These are phyloP conservation scores for Dimocarpus longan DNA, from an alignment of 345 rosid genomes.

Conservation along the genomic window DNA sequence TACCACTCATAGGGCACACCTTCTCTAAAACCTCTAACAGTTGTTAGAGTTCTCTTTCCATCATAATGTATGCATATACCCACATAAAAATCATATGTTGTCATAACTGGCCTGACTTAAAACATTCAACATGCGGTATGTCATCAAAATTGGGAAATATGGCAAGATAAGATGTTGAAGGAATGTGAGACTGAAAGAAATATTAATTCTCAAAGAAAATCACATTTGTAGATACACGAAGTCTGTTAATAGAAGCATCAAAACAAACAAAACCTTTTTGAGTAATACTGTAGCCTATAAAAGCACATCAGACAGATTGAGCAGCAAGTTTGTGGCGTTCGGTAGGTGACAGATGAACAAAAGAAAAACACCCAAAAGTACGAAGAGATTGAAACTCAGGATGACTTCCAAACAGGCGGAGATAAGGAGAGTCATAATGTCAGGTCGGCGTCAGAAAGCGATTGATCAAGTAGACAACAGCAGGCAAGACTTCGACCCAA, in stretches of 20 bases:
- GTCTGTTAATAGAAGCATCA: too few species aligned
- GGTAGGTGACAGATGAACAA: background rate
- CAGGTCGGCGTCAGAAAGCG: background rate
- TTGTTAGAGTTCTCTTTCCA: constrained; percentile 34
- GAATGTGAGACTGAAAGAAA: background rate
- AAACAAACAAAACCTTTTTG: background rate
- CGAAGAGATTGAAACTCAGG: background rate
- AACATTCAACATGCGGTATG: background rate
- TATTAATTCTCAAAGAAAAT: background rate
- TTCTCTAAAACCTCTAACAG: constrained; percentile 30
- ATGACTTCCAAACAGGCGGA: background rate
- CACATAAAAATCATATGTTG: background rate
- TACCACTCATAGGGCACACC: constrained; percentile 29
- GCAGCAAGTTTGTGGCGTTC: background rate
- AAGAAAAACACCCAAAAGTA: too few species aligned
- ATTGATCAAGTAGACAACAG: background rate
- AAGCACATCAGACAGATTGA: background rate
- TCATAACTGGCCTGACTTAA: background rate
- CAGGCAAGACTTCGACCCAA: too few species aligned
- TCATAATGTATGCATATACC: constrained; percentile 32
- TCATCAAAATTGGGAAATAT: background rate
- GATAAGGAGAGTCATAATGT: background rate
- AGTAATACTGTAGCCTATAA: background rate
- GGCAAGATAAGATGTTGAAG: background rate
- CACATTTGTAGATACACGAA: background rate